Evolutionary conservation across 1,284 basidiomycete genomes (phyloP), one percentile per base, ranked within the genome.

Genomic region (Heimioporus punctisporus): DNA sequence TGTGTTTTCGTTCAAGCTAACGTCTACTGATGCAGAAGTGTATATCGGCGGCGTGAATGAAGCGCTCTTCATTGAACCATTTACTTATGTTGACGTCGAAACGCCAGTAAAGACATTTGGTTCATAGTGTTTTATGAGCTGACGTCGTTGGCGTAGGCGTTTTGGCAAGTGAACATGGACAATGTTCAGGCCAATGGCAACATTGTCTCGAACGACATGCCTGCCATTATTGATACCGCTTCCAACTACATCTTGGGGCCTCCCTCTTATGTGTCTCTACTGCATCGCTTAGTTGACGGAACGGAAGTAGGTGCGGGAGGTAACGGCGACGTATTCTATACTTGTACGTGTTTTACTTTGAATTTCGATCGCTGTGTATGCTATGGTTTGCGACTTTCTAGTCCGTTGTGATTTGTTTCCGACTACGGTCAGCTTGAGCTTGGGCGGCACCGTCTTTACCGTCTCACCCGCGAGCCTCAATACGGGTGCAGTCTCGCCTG

Each of bases 241-340:
- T 80, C 80, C 17, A 80, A 81, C 44, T 63, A 84, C 56, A 74
- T 86, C 61, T 61, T 80, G 9, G 77, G 28, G 19, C 0, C 2
- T 5, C 10, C 44, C 3, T 54, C 24, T 8, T 5, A 53, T 2
- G 62, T 62, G 11, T 15, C 27, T 6, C 2, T 10, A 6, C 21
- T 66, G 34, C 44, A 55, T 44, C 24, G 14, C 2, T 7, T 14
- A 12, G 39, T 64, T 12, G 55, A 56, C 8, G 62, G 59, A 12
- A 49, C 8, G 3, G 21, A 34, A 12, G 50, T 46, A 6, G 23
- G 31, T 6, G n/a, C 59, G 14, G 26, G 27, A 7, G n/a, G 15
- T 8, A 26, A 6, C n/a, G 48, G 48, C 9, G 7, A 43, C 6
- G 58, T 50, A 8, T 56, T 14, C 28, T 63, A 63, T 39, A 44